Evolutionary conservation across 164 flowering plant genomes (phyloP), one percentile per base, ranked within the genome.

Genomic region (Litsea cubeba): DNA sequence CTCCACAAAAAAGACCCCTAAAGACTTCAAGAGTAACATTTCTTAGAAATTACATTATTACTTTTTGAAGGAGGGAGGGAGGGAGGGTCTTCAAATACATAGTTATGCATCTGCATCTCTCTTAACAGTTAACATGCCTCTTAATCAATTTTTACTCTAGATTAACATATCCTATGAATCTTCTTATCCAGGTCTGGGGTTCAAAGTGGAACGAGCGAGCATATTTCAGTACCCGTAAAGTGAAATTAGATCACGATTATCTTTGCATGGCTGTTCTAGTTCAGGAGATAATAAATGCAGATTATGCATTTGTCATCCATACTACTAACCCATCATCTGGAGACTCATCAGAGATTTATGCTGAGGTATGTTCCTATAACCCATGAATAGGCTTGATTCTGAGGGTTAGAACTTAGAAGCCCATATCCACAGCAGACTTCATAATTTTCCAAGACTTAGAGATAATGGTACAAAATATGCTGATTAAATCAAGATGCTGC

Each of bases 131-230:
- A 15, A 54, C n/a, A 54, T 54, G 60, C 7, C 60, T 54, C n/a
- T 17, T 40, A 40, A 54, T 54, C 60, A 54, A 54, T 54, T 15
- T 54, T 54, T 54, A 54, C n/a, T 40, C 46, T 40, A 54, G 17
- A 4, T 54, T 17, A 15, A 54, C 7, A 40, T 6, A 5, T 40
- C 10, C 46, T 40, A 40, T 40, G 25, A 40, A 70, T 71, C 51
- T 68, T 40, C 71, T 22, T 26, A 15, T 80, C 10, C 78, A 95
- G 99, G 99, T 95, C 46, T 95, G 99, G 99, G 98, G 93, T 68
- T 95, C 99, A 79, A 95, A 95, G 76, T 95, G 99, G 99, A 95
- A 95, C 74, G 99, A 95, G 81, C 88, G 99, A 82, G 99, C 99
- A 63, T 95, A 89, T 84, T 90, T 89, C 87, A 95, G 99, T 86